Percentiles rank a stretch among this genome's conserved stretches.
phyloP scores from a whole-genome alignment of 305 asterid species.

The Rubia peregrina region DNA sequence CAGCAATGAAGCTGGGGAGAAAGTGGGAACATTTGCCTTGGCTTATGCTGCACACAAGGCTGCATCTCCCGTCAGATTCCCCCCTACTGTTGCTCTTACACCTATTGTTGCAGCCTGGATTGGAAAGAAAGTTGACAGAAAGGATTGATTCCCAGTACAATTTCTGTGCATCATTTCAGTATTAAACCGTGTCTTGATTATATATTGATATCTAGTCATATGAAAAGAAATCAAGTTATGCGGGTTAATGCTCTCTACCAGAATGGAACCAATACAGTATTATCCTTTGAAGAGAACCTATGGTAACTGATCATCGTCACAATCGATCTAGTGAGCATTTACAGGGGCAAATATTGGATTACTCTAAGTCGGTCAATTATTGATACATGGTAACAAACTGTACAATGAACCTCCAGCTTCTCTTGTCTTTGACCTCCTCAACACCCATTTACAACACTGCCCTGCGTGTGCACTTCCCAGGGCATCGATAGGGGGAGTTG shows the following conservation, averaged over 20 bases:
- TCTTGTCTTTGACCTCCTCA: conserved; percentile 11
- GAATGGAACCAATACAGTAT: not conserved
- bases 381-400: conserved; percentile 26
- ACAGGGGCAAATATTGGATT: conserved; percentile 18
- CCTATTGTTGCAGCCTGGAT: conserved; percentile 92
- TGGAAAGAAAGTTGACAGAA: conserved; percentile 71
- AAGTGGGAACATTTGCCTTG: conserved; percentile 89
- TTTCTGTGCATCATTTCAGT: not conserved
- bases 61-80: conserved; percentile 92
- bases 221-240: not conserved
- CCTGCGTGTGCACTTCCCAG: not conserved
- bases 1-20: conserved; percentile 65
- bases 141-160: conserved; percentile 25
- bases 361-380: conserved; percentile 19
- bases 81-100: conserved; percentile 95
- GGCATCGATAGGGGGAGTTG: not conserved
- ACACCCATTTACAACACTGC: conserved; percentile 13
- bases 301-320: not conserved
- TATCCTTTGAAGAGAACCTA: not conserved
- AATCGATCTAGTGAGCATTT: not conserved
- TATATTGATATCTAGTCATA: too few species aligned
- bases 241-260: too few species aligned
- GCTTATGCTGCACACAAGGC: conserved; percentile 99
- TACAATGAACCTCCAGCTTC: conserved; percentile 27
- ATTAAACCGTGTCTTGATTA: not conserved